Base-by-base conservation (phyloP, 768 basidiomycete genomes). In the Cyclocybe aegerita region DNA sequence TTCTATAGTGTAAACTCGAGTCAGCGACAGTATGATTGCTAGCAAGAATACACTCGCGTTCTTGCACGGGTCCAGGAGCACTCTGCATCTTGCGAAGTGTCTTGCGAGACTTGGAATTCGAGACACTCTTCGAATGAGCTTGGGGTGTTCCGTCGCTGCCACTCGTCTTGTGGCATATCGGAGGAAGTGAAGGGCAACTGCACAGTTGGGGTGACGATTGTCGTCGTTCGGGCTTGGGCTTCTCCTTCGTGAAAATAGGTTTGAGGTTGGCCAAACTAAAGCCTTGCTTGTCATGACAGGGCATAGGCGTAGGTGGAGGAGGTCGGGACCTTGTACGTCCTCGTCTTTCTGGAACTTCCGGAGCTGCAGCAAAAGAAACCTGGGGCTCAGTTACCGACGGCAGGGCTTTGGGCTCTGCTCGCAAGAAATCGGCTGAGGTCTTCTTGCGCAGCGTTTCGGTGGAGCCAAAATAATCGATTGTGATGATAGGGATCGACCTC, bases 161-260 rank as follows among this genome's bases (percentile, higher is more conserved):
- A 15, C 32, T 49, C 16, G 45, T 42, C 37, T 54, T 55, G 40
- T 56, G 54, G 30, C 39, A 49, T 23, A 23, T 23, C 5, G 40
- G 34, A 34, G 51, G 44, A 38, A 31, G 34, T 32, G 10, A 36
- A 29, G 43, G 43, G 10, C 60, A 43, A 16, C 58, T 54, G 23
- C 51, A 60, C 35, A 69, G 50, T 32, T 64, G 62, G 9, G 69
- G 67, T 15, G 65, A 67, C 7, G 70, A 69, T 29, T 53, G 37
- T 17, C 53, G 46, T 44, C 58, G 55, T 48, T 53, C 40, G 9
- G 58, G 46, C 47, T 61, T 63, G 15, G 53, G 56, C 39, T 58
- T 61, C 48, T 60, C 65, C 1, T 61, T 59, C 39, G 57, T 65
- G 46, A 64, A 65, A 43, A 57, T 56, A 15, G 61, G 57, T 37